These are phyloP conservation scores for Hypoxylon sp. DNA, from an alignment of 2,329 filamentous ascomycete genomes.

Conservation along the genomic window DNA sequence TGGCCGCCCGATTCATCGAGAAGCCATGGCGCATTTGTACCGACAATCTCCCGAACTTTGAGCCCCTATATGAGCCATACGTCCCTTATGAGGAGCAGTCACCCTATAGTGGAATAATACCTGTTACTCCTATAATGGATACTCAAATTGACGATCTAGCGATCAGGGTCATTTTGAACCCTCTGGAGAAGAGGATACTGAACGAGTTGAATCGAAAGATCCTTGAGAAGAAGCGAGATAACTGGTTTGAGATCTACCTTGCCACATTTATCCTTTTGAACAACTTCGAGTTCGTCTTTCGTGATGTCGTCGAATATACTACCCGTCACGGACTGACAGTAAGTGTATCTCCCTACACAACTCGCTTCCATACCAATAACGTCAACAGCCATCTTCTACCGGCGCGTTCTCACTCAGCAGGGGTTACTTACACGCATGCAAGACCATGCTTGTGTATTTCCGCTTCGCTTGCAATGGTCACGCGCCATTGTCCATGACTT, in stretches of 20 bases:
- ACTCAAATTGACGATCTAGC: slow-evolving; percentile 29
- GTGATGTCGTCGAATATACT: slow-evolving; percentile 20
- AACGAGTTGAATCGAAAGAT: slow-evolving; percentile 17
- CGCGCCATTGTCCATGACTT: slow-evolving; percentile 15
- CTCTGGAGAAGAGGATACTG: slow-evolving; percentile 8
- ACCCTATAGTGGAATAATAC: slow-evolving; percentile 22
- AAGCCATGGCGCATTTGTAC: slow-evolving; percentile 25
- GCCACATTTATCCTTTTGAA: slow-evolving; percentile 27
- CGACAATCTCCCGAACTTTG: slow-evolving; percentile 18
- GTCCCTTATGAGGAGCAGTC: not conserved
- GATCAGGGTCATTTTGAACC: slow-evolving; percentile 8
- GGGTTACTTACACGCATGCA: slow-evolving; percentile 23
- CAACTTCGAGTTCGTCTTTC: slow-evolving; percentile 27
- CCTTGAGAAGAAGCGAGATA: slow-evolving; percentile 20
- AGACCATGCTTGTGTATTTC: slow-evolving; percentile 28
- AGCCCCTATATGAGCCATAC: slow-evolving; percentile 8
- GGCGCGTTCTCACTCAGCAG: slow-evolving; percentile 23
- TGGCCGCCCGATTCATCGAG: slow-evolving; percentile 24
- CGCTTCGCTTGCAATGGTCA: slow-evolving; percentile 25
- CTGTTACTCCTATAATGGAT: slow-evolving; percentile 29
- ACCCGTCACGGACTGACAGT: slow-evolving; percentile 20
- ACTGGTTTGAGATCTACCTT: slow-evolving; percentile 31
- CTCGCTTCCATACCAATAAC: not conserved
- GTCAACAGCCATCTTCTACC: slow-evolving; percentile 7
- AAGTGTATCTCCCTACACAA: not conserved